Base-by-base conservation (phyloP, 805 yeast genomes). In the Myxozyma neglecta region DNA sequence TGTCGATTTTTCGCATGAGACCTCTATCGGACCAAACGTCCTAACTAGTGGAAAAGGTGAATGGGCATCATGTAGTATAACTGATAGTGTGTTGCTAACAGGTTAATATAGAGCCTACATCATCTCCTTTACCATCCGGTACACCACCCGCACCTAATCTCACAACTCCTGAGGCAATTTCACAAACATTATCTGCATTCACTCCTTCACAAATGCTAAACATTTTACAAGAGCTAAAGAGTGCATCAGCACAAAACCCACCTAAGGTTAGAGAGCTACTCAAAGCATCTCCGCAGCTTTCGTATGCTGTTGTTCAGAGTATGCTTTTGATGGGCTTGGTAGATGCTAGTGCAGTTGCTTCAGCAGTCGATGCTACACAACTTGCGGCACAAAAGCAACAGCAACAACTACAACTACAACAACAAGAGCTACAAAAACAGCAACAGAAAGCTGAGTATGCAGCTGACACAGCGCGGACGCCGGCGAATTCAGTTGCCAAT, bases 251-350 rank as follows among this genome's bases (percentile, higher is more conserved):
- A 2, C 79, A 79, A 34, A 81, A 85, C 61, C 88, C 89, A 0
- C 79, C 78, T 6, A 75, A 84, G 60, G 85, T 88, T 77, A 81
- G 77, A 55, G 81, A 80, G 45, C 75, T 92, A 39, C 76, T 92
- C 16, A 80, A 80, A 34, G 83, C 83, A 65, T 85, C 85, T 61
- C 97, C 97, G 0, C 97, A 93, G 72, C 77, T 93, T 50, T 77
- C 89, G 1, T 90, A 85, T 72, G 94, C 96, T 0, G 77, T 90
- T 35, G 93, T 91, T 1, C 97, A 92, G 70, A 78, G 86, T 1
- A 74, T 90, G 63, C 71, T 86, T 64, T 75, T 73, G 62, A 72
- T 75, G 49, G 77, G 74, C 35, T 67, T 70, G 40, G 75, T 72
- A 5, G 75, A 70, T 34, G 74, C 76, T 11, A 64, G 66, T 6